Evolutionary conservation across 1,284 basidiomycete genomes (phyloP), one percentile per base, ranked within the genome.

Genomic region (Mycosarcoma maydis): DNA sequence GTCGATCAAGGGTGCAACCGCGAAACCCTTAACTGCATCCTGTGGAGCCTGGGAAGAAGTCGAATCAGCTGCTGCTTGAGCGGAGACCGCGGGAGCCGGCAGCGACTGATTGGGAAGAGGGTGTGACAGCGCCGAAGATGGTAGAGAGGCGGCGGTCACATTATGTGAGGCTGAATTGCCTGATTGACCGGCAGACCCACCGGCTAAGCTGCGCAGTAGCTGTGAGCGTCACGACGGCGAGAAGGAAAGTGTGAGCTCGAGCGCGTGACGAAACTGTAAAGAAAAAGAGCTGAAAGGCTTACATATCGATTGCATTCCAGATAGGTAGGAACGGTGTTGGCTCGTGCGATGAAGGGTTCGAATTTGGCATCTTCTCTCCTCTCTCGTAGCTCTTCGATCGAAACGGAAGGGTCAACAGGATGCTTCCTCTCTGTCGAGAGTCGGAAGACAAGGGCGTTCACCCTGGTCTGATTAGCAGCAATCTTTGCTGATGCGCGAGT

Each of bases 271-370:
- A 4, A 30, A 3, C 19, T 29, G 26, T 7, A 14, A 8, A 14
- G 16, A n/a, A 13, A 13, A 6, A 32, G n/a, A 24, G 11, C 16
- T 19, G 17, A n/a, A 29, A 13, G 11, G 61, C 67, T 66, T 77
- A 91, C 90, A 57, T 88, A 86, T 80, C 91, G 86, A 78, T 94
- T 96, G 61, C 90, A 85, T 75, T 94, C 92, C 71, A 92, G 85
- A 78, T 92, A 94, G 1, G 88, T 86, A 16, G 88, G 87, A 16
- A 96, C 83, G n/a, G 88, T 92, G 80, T 96, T 95, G 2, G 90
- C 88, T 27, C 94, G 87, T 30, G 90, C 87, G 4, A 91, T 86
- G 75, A 86, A 86, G 0, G 87, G 88, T 41, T 87, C 84, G 34
- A 59, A 57, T 17, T 36, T 56, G 17, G 49, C 43, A 11, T 34